Evolutionary conservation across 1,284 basidiomycete species (phyloP).

Genomic region (Meira miltonrushii): DNA sequence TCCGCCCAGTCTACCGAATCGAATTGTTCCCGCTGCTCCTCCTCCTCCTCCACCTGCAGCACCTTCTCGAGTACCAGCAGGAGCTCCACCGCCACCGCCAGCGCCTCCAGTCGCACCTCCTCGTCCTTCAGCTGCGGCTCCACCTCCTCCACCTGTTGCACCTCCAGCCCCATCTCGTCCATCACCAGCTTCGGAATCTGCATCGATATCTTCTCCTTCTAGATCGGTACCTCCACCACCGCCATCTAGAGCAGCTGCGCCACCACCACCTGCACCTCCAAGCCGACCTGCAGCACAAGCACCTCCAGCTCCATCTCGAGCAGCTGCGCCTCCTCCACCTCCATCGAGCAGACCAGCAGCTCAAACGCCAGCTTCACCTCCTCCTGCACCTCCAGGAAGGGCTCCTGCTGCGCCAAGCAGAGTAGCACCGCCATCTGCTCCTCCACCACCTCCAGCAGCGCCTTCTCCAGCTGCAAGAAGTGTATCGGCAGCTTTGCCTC

Average conservation of each 20-base stretch:
- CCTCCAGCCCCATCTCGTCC: slow-evolving; percentile 5
- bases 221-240: slow-evolving; percentile 1
- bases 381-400: slow-evolving; percentile 12
- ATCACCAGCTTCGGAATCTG: neutral
- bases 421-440: slow-evolving; percentile 6
- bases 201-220: slow-evolving; percentile 1
- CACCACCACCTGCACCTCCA: slow-evolving; percentile 11
- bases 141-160: slow-evolving; percentile 11
- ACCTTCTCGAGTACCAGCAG: neutral
- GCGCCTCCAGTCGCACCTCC: neutral
- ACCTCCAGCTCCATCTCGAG: slow-evolving; percentile 1
- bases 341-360: neutral
- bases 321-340: slow-evolving; percentile 13
- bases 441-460: neutral
- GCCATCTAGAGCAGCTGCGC: slow-evolving; percentile 11
- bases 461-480: too few species aligned
- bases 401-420: slow-evolving; percentile 4
- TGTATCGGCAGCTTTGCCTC: too few species aligned
- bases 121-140: slow-evolving; percentile 1
- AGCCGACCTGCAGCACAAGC: slow-evolving; percentile 1
- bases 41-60: neutral
- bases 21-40: neutral
- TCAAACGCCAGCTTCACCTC: slow-evolving; percentile 3
- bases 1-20: slow-evolving; percentile 15
- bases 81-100: neutral